A percentile compares a stretch with the other conserved stretches of the same genome.
Conservation (phyloP, 305 asterid species). For the Fraxinus ornus region DNA sequence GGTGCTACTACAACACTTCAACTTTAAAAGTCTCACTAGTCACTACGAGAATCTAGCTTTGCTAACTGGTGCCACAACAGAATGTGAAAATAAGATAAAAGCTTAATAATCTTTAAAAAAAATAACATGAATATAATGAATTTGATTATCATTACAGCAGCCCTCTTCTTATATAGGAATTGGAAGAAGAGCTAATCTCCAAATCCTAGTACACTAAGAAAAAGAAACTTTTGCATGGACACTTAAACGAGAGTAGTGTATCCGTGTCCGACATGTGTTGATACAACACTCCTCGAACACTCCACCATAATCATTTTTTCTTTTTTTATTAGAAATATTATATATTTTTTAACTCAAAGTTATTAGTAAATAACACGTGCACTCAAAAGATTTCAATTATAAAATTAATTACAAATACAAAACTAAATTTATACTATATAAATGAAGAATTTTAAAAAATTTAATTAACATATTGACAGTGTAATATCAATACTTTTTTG, state of each 20-base stretch:
- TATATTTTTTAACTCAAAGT: background rate
- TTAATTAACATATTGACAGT: too few relatives aligned
- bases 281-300: background rate
- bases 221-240: background rate
- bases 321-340: too few relatives aligned
- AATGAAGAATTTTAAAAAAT: too few relatives aligned
- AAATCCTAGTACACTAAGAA: background rate
- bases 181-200: background rate
- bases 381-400: background rate
- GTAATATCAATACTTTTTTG: background rate
- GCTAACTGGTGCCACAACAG: background rate
- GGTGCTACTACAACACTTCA: background rate
- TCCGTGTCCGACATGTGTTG: background rate
- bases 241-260: background rate
- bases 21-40: background rate
- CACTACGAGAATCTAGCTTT: background rate
- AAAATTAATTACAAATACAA: too few relatives aligned
- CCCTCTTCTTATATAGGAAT: background rate
- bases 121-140: background rate
- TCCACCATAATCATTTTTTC: background rate
- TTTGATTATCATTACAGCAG: background rate
- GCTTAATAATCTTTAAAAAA: background rate
- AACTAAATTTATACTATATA: background rate
- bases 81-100: background rate
- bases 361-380: background rate